Base-by-base conservation (phyloP, 1,284 basidiomycete genomes). In the Microbotryum silenes-acaulis region DNA sequence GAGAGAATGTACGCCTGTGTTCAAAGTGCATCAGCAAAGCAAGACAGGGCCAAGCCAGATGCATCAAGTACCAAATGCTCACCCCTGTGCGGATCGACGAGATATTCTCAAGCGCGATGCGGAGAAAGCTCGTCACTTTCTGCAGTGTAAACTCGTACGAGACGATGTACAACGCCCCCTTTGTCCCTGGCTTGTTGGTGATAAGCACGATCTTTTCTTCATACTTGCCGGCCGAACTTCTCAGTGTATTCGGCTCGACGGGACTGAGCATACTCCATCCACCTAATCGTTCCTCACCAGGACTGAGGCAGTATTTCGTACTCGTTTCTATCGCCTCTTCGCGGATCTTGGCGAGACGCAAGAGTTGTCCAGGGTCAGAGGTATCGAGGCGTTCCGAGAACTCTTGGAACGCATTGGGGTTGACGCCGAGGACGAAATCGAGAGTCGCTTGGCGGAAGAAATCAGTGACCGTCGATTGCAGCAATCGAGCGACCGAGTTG, bases 181-280 rank as follows among this genome's bases (percentile, higher is more conserved):
- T 42, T 1, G 37, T 42, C 37, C 14, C 37, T 16, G 37, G 16
- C 48, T 64, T 69, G 7, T 51, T 18, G 27, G 62, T 64, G 6
- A 98, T 74, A 1, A 98, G 77, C 9, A 97, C 70, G 4, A 97
- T 85, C 74, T 97, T 97, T 79, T 97, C 93, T 76, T 96, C 92
- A 68, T 88, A 90, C 71, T 84, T 86, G 57, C 86, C 80, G 56
- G 86, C 80, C 4, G 51, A 37, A 5, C 60, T 59, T 10, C 65
- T n/a, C 86, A 75, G 73, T 79, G 86, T 48, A 71, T 89, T 88
- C 50, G 89, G 73, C 62, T 88, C 83, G 65, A 85, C 81, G 0
- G 94, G 93, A 0, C 90, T 84, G 70, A 97, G 85, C 25, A 97
- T 74, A 0, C 91, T 97, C 93, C 94, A 97, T 1, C 91, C 94